Conservation (phyloP, 2,329 filamentous ascomycete species). For the Amauroascus niger region DNA sequence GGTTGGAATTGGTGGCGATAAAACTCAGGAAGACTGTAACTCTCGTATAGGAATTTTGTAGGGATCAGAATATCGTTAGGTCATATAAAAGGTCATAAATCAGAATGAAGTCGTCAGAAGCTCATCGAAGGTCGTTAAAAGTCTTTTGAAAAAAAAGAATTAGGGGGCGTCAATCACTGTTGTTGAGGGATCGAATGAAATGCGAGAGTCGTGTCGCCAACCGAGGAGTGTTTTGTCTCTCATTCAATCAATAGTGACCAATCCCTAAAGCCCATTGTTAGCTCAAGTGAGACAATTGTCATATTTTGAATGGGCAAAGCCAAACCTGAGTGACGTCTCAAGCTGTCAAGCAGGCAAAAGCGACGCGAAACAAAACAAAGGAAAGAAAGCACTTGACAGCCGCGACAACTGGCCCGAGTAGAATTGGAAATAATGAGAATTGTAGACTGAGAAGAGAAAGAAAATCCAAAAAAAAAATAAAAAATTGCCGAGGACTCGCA, state of each 20-base stretch:
- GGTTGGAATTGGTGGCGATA: neutral
- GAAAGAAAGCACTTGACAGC: conserved; percentile 4
- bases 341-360: neutral
- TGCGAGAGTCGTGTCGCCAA: neutral
- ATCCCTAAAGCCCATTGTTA: neutral
- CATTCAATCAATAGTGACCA: conserved; percentile 2
- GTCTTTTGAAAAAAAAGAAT: conserved; percentile 4
- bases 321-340: conserved; percentile 6
- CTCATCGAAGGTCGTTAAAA: conserved; percentile 6
- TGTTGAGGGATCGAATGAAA: neutral
- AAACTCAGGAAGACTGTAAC: neutral
- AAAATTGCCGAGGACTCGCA: conserved; percentile 9
- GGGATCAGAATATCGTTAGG: conserved; percentile 2
- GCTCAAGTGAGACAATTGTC: conserved; percentile 1
- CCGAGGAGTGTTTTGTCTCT: neutral
- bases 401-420: neutral
- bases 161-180: neutral
- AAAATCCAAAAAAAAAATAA: neutral
- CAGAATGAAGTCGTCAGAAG: conserved; percentile 3
- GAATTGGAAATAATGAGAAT: neutral
- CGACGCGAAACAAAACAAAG: conserved; percentile 1
- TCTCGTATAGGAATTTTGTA: neutral
- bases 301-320: neutral
- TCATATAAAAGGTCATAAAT: conserved; percentile 5
- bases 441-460: neutral